phyloP scores from a whole-genome alignment of 78 protist species.

The Dictyostelium brefeldianum region DNA sequence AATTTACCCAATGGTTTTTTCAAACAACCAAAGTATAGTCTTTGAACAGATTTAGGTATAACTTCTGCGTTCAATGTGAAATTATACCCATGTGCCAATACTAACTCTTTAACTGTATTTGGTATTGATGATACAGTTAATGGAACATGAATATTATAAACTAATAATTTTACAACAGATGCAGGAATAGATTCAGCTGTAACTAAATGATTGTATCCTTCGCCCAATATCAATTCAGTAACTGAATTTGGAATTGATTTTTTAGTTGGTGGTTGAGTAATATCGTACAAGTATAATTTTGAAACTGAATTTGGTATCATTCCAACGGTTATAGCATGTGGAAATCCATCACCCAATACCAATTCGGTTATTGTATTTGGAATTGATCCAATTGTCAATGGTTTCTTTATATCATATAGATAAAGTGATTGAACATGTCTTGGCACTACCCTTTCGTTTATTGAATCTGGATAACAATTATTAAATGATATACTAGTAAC shows the following conservation, averaged over 20 bases:
- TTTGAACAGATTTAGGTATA: background rate
- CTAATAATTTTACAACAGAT: background rate
- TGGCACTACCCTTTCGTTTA: background rate
- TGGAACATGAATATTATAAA: background rate
- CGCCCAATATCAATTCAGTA: background rate
- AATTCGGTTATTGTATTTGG: background rate
- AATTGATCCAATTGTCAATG: background rate
- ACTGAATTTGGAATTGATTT: slow-evolving; percentile 1
- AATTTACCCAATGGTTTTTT: background rate
- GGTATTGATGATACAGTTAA: background rate
- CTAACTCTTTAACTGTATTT: background rate
- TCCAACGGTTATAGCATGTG: background rate
- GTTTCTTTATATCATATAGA: background rate
- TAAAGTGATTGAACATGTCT: background rate
- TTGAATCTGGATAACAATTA: background rate
- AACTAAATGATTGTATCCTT: background rate
- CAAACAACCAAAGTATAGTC: background rate
- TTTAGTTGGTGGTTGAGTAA: slow-evolving; percentile 10
- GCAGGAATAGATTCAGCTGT: background rate
- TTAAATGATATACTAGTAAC: background rate
- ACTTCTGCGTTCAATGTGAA: background rate
- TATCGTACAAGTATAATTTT: background rate
- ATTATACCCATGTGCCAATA: background rate
- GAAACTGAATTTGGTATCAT: slow-evolving; percentile 11
- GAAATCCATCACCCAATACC: background rate